Base-by-base conservation (phyloP, 495 filamentous ascomycete genomes). In the Aspergillus kassunensis region DNA sequence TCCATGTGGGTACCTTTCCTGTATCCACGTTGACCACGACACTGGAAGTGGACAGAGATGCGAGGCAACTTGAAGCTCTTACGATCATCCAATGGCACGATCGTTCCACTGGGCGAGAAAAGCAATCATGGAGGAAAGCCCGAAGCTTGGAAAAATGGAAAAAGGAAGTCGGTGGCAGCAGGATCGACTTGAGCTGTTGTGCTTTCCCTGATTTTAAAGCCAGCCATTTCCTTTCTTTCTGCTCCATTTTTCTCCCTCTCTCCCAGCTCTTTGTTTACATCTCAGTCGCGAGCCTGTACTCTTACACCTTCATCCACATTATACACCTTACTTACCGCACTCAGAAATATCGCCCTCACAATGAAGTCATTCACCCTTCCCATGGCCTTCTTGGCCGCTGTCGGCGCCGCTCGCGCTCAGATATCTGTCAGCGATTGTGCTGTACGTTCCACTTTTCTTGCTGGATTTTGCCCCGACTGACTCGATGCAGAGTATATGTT, bases 401-500 rank as follows among this genome's bases (percentile, higher is more conserved):
- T 64, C 43, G 61, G 60, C 56, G 44, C 65, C 39, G 64, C 56
- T 39, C 44, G 56, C 16, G 70, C 70, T 24, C 60, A 60, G 18
- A 27, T 65, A n/a, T 66, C 64, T 36, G 53, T 56, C 34, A 59
- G 62, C 30, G 57, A 71, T 8, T 76, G 73, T 58, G 73, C 70
- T 35, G 72, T 75, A 66, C 19, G 64, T 57, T n/a, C 24, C 23
- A 20, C 15, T 2, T 23, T 7, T 23, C 31, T 11, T n/a, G 13
- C 15, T 23, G 16, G 7, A 6, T 21, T 16, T 1, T 8, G 2
- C 0, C 23, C n/a, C 16, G 19, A 15, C 11, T 12, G 12, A 40
- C 58, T 43, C 29, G 13, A 12, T 36, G 37, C 55, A 92, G 89
- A 70, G 79, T 72, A 82, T 73, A 57, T 93, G 89, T 63, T 71